Evolutionary conservation across 2,329 filamentous ascomycete genomes (phyloP).

Genomic region (Colletotrichum liriopes): DNA sequence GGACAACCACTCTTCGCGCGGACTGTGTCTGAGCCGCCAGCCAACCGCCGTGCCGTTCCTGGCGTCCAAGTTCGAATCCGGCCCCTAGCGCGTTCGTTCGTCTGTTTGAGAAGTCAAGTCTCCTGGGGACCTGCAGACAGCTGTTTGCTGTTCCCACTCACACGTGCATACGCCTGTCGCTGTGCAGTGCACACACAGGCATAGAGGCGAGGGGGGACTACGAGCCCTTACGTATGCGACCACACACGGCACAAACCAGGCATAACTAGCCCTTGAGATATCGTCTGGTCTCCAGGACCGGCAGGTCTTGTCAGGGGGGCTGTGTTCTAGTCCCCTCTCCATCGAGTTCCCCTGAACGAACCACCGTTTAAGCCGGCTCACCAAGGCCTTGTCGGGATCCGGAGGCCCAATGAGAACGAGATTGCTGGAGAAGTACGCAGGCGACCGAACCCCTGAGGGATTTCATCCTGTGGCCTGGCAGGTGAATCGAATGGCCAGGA

Average conservation of each 20-base stretch:
- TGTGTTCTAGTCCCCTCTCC: conserved; percentile 32
- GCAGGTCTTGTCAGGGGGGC: conserved; percentile 24
- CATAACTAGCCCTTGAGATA: conserved; percentile 11
- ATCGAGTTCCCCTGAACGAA: conserved; percentile 10
- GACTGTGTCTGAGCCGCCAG: conserved; percentile 30
- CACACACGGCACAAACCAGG: neutral
- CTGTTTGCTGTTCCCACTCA: conserved; percentile 3
- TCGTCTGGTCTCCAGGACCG: neutral
- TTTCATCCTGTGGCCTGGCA: conserved; percentile 28
- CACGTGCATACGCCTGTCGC: neutral
- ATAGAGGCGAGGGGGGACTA: neutral
- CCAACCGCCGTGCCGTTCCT: conserved; percentile 38
- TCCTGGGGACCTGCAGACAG: conserved; percentile 23
- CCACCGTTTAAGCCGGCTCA: neutral
- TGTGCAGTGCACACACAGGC: neutral
- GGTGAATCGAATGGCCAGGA: conserved; percentile 32
- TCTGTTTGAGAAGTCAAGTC: conserved; percentile 1
- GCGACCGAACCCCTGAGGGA: conserved; percentile 27
- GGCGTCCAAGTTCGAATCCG: neutral
- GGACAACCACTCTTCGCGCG: conserved; percentile 22
- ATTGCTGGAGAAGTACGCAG: conserved; percentile 23
- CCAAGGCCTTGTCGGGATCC: conserved; percentile 21
- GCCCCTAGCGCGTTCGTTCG: neutral
- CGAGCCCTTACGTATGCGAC: neutral
- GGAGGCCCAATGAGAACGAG: conserved; percentile 23